Base-by-base conservation (phyloP, 164 flowering plant species). In the Stephania japonica region DNA sequence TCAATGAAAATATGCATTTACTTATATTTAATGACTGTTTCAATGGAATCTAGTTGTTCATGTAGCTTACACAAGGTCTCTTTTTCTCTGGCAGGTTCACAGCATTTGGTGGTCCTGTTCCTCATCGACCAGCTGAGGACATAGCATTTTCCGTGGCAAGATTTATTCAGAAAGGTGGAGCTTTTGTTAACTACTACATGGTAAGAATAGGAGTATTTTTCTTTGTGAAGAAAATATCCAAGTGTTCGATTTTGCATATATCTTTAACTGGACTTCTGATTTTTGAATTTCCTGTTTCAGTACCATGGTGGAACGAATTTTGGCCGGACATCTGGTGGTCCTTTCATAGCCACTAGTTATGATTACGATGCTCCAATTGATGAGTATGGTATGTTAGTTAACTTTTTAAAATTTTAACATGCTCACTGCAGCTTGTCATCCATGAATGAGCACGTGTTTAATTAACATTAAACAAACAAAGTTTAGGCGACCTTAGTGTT, bases 241-340 rank as follows among this genome's bases (percentile, higher is more conserved):
- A 12, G 42, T 27, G 42, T 12, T 38, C 42, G 18, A 49, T 50
- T 32, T 42, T 70, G 43, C 32, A 25, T 12, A 18, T 14, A 47
- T 32, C 16, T 13, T 44, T 44, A 50, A 47, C 68, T 71, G 72
- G 42, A 12, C 0, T 11, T 76, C 32, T 26, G 75, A 21, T 69
- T 6, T 56, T 59, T 73, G 41, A 26, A 65, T 26, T 69, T 26
- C 82, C 62, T 23, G 44, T 68, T 73, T 61, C 85, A 96, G 99
- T 96, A 93, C 74, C 99, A 96, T 76, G 99, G 99, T 13, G 99
- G 99, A 81, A 96, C 99, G 49, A 96, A 96, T 76, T 96, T 96
- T 73, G 99, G 97, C 18, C 81, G 98, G 78, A 96, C 99, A 24
- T 94, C 99, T 74, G 99, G 99, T 73, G 98, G 99, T 70, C 99